Base-by-base conservation (phyloP, 805 yeast species). In the Cyberlindnera mrakii region DNA sequence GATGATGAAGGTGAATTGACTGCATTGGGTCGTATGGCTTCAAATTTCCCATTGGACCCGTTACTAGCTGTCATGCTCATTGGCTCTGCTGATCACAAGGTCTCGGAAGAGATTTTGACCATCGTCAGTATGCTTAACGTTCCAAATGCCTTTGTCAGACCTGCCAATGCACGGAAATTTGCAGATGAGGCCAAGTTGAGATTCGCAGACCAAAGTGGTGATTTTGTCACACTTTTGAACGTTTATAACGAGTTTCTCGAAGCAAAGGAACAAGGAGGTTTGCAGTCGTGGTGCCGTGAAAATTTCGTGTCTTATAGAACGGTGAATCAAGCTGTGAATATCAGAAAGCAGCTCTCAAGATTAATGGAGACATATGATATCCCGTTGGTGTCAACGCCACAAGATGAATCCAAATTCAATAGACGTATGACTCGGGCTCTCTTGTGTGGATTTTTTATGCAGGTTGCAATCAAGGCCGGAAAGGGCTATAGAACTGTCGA, bases 401-500 rank as follows among this genome's bases (percentile, higher is more conserved):
- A 66, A 48, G 84, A 77, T 23, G 82, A 80, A 55, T 70, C 73
- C 49, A 77, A 76, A 40, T 89, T 86, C 66, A 82, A 81, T 63
- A 80, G 76, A 53, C 84, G 87, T 55, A 81, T 93, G 50, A 75
- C 95, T 44, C 85, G 84, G 62, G 96, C 98, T 0, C 66, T 93
- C 45, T 75, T 87, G 4, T 77, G 87, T n/a, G 99, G 99, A 2
- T 90, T 89, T 64, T 93, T 93, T 71, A 90, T 93, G 98, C 99
- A 93, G 69, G 95, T 86, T 43, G 98, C 97, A 30, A 93, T 90
- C 68, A 87, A 86, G 70, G 77, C 85, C n/a, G 81, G 87, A 32
- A 84, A 82, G 56, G 90, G 86, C n/a, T 91, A 84, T 63, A 75
- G 85, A 54, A 93, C 99, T 0, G 85, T 90, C 40, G 99, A 93